Percentiles rank a stretch among this genome's conserved stretches.
Evolutionary conservation across 768 basidiomycete genomes (phyloP).

Genomic region (Lactifluus echinatus): DNA sequence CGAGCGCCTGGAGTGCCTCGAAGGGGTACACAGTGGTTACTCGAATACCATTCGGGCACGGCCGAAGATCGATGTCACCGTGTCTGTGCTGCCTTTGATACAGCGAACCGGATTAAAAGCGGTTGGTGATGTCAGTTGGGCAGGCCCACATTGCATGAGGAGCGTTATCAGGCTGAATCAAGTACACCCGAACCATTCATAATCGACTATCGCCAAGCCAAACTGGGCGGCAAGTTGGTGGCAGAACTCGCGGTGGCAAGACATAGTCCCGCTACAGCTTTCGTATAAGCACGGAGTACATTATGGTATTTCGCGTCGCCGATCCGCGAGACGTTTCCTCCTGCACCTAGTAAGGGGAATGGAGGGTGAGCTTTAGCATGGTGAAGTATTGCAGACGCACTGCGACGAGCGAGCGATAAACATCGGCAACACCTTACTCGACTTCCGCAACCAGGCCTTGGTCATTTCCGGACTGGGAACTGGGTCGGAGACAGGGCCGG

Average conservation of each 20-base stretch:
- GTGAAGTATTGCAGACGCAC: background rate
- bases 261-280: background rate
- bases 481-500: background rate
- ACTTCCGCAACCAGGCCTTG: background rate
- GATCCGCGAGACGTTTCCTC: background rate
- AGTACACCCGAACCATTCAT: background rate
- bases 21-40: background rate
- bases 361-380: background rate
- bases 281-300: background rate
- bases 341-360: background rate
- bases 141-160: constrained; percentile 4
- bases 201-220: background rate
- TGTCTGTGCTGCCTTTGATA: background rate
- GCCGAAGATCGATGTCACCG: constrained; percentile 4
- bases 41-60: no score
- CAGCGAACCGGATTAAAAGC: background rate
- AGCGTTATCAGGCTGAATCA: constrained; percentile 6
- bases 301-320: background rate
- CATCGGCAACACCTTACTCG: constrained; percentile 1
- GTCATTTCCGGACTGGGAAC: background rate
- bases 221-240: no score
- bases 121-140: background rate
- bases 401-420: constrained; percentile 2
- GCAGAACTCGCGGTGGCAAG: fast-evolving
- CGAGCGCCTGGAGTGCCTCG: background rate